A percentile compares a stretch with the other conserved stretches of the same genome.
These are phyloP conservation scores for Gnomoniopsis smithogilvyi DNA, from an alignment of 2,329 filamentous ascomycete species.

Conservation along the genomic window DNA sequence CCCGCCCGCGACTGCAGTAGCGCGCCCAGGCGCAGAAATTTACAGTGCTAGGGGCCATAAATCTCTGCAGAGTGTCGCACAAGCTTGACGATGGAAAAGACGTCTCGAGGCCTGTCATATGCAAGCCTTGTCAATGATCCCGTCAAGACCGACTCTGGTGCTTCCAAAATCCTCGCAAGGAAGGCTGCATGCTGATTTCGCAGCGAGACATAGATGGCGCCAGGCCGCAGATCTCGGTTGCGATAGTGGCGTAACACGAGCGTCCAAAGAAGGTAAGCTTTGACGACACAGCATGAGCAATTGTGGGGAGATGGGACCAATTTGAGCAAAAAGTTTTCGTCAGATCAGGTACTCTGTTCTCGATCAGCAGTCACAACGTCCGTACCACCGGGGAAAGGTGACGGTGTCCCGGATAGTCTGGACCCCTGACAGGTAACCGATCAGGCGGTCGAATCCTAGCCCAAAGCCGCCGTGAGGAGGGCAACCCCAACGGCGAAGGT, in stretches of 20 bases:
- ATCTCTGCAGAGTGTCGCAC: neutral
- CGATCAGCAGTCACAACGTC: constrained; percentile 56
- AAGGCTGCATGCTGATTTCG: constrained; percentile 13
- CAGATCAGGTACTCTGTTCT: constrained; percentile 9
- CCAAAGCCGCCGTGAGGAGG: constrained; percentile 91
- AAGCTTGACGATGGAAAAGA: constrained; percentile 3
- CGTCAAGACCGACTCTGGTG: neutral
- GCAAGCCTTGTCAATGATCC: constrained; percentile 19
- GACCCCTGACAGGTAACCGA: constrained; percentile 80
- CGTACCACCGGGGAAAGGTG: constrained; percentile 75
- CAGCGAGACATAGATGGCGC: constrained; percentile 13
- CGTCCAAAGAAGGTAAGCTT: constrained; percentile 37
- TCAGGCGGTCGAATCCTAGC: constrained; percentile 80
- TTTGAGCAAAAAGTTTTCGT: neutral
- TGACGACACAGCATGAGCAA: constrained; percentile 30
- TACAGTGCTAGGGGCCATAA: constrained; percentile 25
- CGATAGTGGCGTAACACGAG: constrained; percentile 24
- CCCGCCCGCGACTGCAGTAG: constrained; percentile 6
- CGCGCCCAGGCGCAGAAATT: neutral
- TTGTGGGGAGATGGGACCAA: neutral
- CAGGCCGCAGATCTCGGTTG: constrained; percentile 15
- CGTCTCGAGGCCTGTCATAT: constrained; percentile 22
- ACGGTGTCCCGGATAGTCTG: constrained; percentile 82
- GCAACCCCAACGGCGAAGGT: constrained; percentile 85
- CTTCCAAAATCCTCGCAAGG: constrained; percentile 12